These are phyloP conservation scores for Paramecium primaurelia DNA, from an alignment of 73 alveolate genomes.

Conservation along the genomic window DNA sequence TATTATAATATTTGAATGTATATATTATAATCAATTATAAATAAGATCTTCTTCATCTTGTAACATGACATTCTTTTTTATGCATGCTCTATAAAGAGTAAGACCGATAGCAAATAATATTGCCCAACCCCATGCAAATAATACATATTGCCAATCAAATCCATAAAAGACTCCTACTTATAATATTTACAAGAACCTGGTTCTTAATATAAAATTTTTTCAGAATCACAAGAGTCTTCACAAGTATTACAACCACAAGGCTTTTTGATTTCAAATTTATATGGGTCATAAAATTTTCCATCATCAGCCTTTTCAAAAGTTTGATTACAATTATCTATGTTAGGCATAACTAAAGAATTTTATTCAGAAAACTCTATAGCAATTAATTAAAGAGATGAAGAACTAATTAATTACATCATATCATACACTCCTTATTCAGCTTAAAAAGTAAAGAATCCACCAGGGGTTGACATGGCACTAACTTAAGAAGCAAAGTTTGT, in stretches of 20 bases:
- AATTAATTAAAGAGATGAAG: constrained; percentile 47
- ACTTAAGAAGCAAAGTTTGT: constrained; percentile 68
- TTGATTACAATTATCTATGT: constrained; percentile 35
- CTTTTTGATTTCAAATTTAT: not conserved
- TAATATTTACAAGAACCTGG: not conserved
- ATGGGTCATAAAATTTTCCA: not conserved
- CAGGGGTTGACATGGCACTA: constrained; percentile 69
- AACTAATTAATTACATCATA: not conserved
- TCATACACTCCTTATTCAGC: constrained; percentile 60
- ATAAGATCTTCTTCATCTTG: not conserved
- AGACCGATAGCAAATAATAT: constrained; percentile 36
- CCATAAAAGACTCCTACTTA: constrained; percentile 45
- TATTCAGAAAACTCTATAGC: constrained; percentile 41
- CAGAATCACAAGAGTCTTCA: constrained; percentile 47
- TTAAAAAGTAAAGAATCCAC: constrained; percentile 64
- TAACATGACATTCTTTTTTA: not conserved
- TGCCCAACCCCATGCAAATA: constrained; percentile 37
- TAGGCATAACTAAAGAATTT: not conserved
- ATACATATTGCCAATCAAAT: constrained; percentile 24
- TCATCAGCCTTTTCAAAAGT: not conserved
- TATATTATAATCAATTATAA: not conserved
- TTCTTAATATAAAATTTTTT: not conserved
- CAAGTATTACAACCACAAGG: constrained; percentile 64
- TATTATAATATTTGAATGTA: not conserved
- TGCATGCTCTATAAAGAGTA: not conserved